These are phyloP conservation scores for Barnettozyma vustinii DNA, from an alignment of 805 yeast species.

Conservation along the genomic window DNA sequence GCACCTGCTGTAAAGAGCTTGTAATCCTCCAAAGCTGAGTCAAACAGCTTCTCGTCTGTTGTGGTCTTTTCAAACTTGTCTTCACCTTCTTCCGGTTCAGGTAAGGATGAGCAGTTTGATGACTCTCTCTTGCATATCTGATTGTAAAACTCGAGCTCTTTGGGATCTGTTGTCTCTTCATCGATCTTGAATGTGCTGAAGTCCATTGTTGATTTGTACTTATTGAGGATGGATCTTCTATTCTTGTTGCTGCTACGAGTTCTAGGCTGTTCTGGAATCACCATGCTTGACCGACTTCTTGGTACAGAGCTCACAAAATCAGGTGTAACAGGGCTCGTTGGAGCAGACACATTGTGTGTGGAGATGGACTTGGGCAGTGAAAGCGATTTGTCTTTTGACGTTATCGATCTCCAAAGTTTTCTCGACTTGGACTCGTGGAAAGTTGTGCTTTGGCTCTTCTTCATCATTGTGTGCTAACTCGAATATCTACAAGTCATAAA, in stretches of 20 bases:
- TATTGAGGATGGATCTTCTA: constrained; percentile 4
- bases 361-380: background rate
- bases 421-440: background rate
- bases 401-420: constrained; percentile 6
- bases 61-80: constrained; percentile 4
- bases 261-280: constrained; percentile 1
- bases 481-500: background rate
- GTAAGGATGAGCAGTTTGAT: background rate
- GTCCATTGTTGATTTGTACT: constrained; percentile 14
- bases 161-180: constrained; percentile 15
- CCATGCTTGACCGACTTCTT: constrained; percentile 7
- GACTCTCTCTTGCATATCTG: constrained; percentile 3
- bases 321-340: background rate
- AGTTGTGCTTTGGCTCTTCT: constrained; percentile 10
- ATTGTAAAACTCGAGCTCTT: constrained; percentile 21
- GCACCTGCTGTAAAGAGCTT: constrained; percentile 15
- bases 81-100: constrained; percentile 1
- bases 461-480: background rate
- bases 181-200: constrained; percentile 8
- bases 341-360: background rate
- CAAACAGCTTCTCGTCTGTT: constrained; percentile 1
- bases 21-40: constrained; percentile 20
- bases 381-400: background rate
- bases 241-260: background rate
- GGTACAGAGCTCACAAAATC: background rate